These are phyloP conservation scores for Prunus dulcis DNA, from an alignment of 306 rosid genomes.

Conservation along the genomic window DNA sequence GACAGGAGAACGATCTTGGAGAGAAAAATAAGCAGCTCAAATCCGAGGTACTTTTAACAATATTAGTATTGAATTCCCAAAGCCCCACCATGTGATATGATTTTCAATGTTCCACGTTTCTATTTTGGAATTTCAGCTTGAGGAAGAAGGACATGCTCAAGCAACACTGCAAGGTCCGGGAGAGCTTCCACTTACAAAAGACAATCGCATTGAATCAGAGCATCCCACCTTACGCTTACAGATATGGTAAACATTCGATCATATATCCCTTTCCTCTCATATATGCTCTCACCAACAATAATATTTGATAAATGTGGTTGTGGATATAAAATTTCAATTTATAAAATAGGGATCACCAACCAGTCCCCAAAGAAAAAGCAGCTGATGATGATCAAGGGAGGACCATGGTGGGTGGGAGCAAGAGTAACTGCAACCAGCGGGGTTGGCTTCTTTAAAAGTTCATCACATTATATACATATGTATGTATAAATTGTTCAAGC, in stretches of 20 bases:
- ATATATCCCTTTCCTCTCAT: too few relatives aligned
- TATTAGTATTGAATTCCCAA: background rate
- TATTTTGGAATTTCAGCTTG: constrained; percentile 30
- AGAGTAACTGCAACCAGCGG: background rate
- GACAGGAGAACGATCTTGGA: constrained; percentile 47
- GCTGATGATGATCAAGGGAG: background rate
- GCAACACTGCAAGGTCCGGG: too few relatives aligned
- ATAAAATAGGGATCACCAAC: background rate
- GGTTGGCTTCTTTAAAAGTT: background rate
- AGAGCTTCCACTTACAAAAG: background rate
- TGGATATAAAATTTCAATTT: background rate
- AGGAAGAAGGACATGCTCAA: constrained; percentile 21
- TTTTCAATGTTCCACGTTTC: background rate
- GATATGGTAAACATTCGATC: constrained; percentile 3
- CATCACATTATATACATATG: too few relatives aligned
- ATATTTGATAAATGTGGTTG: background rate
- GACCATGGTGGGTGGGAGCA: background rate
- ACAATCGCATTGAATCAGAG: background rate
- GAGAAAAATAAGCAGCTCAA: constrained; percentile 50
- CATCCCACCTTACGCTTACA: background rate
- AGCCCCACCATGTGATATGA: background rate
- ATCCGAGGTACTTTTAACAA: constrained; percentile 46
- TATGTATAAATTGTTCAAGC: too few relatives aligned
- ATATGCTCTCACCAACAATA: background rate
- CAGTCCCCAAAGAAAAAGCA: background rate